These are phyloP conservation scores for Flammula alnicola DNA, from an alignment of 1,284 basidiomycete species.

Conservation along the genomic window DNA sequence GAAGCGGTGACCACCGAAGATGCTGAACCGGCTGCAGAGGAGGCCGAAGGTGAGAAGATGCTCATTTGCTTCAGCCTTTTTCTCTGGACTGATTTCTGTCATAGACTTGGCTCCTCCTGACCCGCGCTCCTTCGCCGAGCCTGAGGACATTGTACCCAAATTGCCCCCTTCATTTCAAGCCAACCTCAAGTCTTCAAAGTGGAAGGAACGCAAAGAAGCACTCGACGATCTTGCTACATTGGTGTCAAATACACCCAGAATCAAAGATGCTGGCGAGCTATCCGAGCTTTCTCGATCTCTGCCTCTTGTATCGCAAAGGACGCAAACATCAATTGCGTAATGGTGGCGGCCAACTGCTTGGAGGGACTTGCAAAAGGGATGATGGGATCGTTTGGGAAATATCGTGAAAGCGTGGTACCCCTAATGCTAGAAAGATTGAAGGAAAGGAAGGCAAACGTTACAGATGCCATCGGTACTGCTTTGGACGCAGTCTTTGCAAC, in stretches of 20 bases:
- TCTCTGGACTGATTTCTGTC: slow-evolving; percentile 1
- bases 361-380: slow-evolving; percentile 89
- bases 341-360: slow-evolving; percentile 85
- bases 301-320: slow-evolving; percentile 84
- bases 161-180: slow-evolving; percentile 79
- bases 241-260: slow-evolving; percentile 74
- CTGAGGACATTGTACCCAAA: slow-evolving; percentile 78
- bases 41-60: slow-evolving; percentile 39
- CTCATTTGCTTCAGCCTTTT: slow-evolving; percentile 1
- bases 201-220: slow-evolving; percentile 97
- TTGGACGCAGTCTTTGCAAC: slow-evolving; percentile 90
- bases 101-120: slow-evolving; percentile 54
- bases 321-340: slow-evolving; percentile 96
- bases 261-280: slow-evolving; percentile 79
- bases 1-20: slow-evolving; percentile 58
- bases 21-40: slow-evolving; percentile 34
- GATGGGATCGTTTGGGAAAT: slow-evolving; percentile 74
- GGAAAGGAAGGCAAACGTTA: slow-evolving; percentile 90
- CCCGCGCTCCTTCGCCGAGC: slow-evolving; percentile 84
- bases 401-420: slow-evolving; percentile 76
- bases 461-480: slow-evolving; percentile 87
- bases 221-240: slow-evolving; percentile 84
- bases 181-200: slow-evolving; percentile 87
- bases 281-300: slow-evolving; percentile 78
- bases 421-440: slow-evolving; percentile 91